Evolutionary conservation across 768 basidiomycete species (phyloP).

Genomic region (Lactarius tabidus): DNA sequence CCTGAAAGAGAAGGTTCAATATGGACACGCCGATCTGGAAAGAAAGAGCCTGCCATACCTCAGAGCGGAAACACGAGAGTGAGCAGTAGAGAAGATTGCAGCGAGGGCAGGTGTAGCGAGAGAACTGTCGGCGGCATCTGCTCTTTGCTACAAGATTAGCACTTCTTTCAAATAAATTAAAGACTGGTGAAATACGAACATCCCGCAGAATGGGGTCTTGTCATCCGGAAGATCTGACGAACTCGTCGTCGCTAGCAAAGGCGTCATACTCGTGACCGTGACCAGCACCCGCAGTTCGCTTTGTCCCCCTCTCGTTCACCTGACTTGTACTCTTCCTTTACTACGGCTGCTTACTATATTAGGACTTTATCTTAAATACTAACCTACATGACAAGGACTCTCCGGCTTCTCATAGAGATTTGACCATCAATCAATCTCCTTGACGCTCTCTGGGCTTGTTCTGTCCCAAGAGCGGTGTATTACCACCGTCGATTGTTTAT

Average conservation of each 20-base stretch:
- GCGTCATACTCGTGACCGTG: neutral
- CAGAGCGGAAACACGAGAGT: conserved; percentile 68
- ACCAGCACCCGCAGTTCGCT: no score
- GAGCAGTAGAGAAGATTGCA: conserved; percentile 85
- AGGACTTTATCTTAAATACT: no score
- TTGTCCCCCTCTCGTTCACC: no score
- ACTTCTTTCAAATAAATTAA: neutral
- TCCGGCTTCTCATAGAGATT: no score
- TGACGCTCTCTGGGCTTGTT: no score
- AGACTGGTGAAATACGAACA: neutral
- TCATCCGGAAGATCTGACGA: conserved; percentile 1
- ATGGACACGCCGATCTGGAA: neutral
- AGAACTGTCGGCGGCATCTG: conserved; percentile 72
- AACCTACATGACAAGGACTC: no score
- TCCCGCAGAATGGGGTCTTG: conserved; percentile 9
- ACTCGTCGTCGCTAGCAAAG: neutral
- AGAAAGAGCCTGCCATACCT: neutral
- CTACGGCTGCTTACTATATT: no score
- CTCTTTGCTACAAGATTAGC: neutral
- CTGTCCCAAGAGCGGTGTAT: no score
- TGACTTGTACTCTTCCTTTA: no score
- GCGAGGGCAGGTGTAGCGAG: conserved; percentile 76
- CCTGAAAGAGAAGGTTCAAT: conserved; percentile 31
- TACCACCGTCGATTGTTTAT: no score
- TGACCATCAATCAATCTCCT: no score